Conservation (phyloP, 2,329 filamentous ascomycete species). For the Trichoderma koningiopsis region DNA sequence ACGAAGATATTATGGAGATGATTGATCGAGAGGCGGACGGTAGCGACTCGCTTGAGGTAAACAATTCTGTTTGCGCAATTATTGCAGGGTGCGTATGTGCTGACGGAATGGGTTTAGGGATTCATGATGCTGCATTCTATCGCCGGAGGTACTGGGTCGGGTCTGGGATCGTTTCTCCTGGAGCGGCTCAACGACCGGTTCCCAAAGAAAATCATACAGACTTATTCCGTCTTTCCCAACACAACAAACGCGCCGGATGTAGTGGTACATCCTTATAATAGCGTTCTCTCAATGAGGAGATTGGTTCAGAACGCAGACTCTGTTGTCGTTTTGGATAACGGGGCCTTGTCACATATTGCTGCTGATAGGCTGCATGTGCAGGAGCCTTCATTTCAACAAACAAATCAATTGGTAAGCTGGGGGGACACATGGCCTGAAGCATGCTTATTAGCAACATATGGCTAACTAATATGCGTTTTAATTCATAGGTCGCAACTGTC, state of each 20-base stretch:
- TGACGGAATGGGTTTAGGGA: constrained; percentile 54
- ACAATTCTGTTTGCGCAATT: too few relatives aligned
- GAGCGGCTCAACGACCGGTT: constrained; percentile 96
- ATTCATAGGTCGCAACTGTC: constrained; percentile 76
- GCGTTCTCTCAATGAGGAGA: constrained; percentile 84
- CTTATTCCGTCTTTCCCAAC: constrained; percentile 97
- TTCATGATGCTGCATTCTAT: constrained; percentile 99
- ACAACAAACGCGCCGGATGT: constrained; percentile 85
- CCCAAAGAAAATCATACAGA: constrained; percentile 98
- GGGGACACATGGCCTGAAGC: not conserved
- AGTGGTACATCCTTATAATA: constrained; percentile 98
- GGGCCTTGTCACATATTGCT: constrained; percentile 88
- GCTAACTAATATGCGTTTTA: not conserved
- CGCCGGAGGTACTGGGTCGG: constrained; percentile 92
- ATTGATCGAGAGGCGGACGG: constrained; percentile 98
- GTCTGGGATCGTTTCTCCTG: constrained; percentile 91
- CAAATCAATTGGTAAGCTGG: constrained; percentile 78
- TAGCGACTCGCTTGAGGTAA: constrained; percentile 89
- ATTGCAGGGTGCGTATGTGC: not conserved
- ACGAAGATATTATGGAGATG: constrained; percentile 99
- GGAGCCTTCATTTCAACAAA: constrained; percentile 94
- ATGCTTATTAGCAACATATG: too few relatives aligned
- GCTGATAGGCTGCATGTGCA: constrained; percentile 93
- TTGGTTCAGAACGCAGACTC: constrained; percentile 96
- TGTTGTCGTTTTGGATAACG: constrained; percentile 96